Conservation (phyloP, 805 yeast species). For the Vanderwaltozyma verrucispora region DNA sequence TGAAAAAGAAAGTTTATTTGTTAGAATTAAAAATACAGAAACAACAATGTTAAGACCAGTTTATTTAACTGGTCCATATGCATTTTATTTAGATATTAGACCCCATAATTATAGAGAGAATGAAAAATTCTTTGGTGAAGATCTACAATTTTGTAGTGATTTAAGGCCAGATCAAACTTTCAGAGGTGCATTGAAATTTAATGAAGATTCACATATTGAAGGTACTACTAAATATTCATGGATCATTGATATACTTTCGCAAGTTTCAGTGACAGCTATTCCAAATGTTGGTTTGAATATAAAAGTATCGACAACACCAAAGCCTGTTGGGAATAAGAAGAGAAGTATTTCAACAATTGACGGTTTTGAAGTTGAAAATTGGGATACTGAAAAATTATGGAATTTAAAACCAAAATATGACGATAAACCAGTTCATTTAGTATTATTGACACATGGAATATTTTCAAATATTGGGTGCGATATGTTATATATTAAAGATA, state of each 20-base stretch:
- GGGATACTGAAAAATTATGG: constrained; percentile 69
- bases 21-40: constrained; percentile 62
- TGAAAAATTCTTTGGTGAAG: constrained; percentile 20
- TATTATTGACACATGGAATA: constrained; percentile 82
- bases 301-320: constrained; percentile 26
- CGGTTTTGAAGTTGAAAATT: constrained; percentile 23
- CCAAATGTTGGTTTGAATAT: constrained; percentile 64
- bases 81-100: constrained; percentile 72
- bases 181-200: constrained; percentile 42
- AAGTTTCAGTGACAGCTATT: constrained; percentile 59
- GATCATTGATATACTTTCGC: constrained; percentile 74
- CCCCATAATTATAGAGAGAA: constrained; percentile 50
- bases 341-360: not conserved
- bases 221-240: constrained; percentile 42
- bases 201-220: constrained; percentile 28
- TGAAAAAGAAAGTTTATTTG: constrained; percentile 13
- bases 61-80: constrained; percentile 80
- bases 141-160: constrained; percentile 38
- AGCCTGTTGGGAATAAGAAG: constrained; percentile 1
- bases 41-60: constrained; percentile 69
- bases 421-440: constrained; percentile 62
- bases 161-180: constrained; percentile 66
- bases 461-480: constrained; percentile 88
- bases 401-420: constrained; percentile 45
- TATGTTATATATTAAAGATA: constrained; percentile 78